Evolutionary conservation across 768 basidiomycete species (phyloP), one percentile per base, ranked within the genome.

Genomic region (Grammothele lineata): DNA sequence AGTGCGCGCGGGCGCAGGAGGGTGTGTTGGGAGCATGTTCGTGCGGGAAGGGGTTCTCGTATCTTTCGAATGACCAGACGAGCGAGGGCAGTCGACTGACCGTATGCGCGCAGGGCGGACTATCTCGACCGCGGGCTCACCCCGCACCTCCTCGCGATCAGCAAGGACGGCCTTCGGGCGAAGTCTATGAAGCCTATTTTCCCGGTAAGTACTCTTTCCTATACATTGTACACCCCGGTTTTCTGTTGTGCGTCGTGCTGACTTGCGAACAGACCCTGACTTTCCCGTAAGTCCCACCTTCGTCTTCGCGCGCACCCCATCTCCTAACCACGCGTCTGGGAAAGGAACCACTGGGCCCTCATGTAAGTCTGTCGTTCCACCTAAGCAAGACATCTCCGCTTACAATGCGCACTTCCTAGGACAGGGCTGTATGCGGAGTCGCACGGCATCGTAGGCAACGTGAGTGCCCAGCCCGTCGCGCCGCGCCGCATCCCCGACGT

Each of bases 371-470:
- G 3, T 21, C n/a, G n/a, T n/a, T n/a, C n/a, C n/a, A n/a, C n/a
- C n/a, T n/a, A n/a, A n/a, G n/a, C n/a, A n/a, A n/a, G n/a, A n/a
- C n/a, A n/a, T n/a, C n/a, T n/a, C n/a, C n/a, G n/a, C n/a, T n/a
- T n/a, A n/a, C n/a, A n/a, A n/a, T n/a, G n/a, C n/a, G n/a, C 40
- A 26, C 37, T 8, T 18, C 27, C 26, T 50, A 92, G 89, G 83
- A 96, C 92, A 12, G 93, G 93, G 2, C 74, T 95, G 3, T 78
- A 91, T 59, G 87, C 87, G 0, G 91, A 94, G 64, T 87, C 87
- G 18, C 91, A 95, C 62, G 92, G 92, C 11, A 92, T 96, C 37
- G 78, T 96, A 19, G 92, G 80, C 11, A 96, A 95, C 58, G 89
- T 91, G 58, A 19, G 77, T 61, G 23, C 27, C 3, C 40, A 15